Evolutionary conservation across 2,329 filamentous ascomycete genomes (phyloP).

Genomic region (Parastagonospora avenae): DNA sequence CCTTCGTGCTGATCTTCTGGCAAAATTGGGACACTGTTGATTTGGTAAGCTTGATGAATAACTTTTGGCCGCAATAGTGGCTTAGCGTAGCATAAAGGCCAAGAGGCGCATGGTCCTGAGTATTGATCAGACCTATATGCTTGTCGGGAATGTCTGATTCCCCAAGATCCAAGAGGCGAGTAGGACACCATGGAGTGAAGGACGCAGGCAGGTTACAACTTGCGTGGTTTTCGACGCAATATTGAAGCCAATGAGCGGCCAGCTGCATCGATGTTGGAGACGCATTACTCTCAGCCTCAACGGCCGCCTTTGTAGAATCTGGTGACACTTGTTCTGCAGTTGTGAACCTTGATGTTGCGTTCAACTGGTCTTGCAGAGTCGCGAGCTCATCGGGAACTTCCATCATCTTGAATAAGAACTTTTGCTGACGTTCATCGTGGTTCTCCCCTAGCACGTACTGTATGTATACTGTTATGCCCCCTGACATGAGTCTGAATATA

Average conservation of each 20-base stretch:
- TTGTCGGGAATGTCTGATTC: not conserved
- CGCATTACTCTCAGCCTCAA: not conserved
- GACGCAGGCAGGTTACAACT: not conserved
- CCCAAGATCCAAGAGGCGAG: not conserved
- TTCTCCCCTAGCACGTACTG: not conserved
- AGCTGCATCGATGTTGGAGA: not conserved
- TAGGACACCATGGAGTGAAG: not conserved
- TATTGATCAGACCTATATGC: not conserved
- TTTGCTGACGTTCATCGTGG: not conserved
- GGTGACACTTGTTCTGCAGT: not conserved
- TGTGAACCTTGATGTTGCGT: not conserved
- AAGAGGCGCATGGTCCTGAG: not conserved
- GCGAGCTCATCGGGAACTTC: not conserved
- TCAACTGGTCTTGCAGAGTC: too few relatives aligned
- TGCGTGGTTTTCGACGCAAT: not conserved
- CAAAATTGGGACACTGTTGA: not conserved
- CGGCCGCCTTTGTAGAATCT: not conserved
- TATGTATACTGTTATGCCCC: not conserved
- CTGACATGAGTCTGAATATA: not conserved
- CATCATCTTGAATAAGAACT: not conserved
- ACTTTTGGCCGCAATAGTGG: not conserved
- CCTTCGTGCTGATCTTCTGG: not conserved
- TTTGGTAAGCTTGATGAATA: not conserved
- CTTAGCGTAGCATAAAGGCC: not conserved
- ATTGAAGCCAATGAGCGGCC: not conserved